Conservation (phyloP, 139 green algal species). For the Tetraselmis striata region DNA sequence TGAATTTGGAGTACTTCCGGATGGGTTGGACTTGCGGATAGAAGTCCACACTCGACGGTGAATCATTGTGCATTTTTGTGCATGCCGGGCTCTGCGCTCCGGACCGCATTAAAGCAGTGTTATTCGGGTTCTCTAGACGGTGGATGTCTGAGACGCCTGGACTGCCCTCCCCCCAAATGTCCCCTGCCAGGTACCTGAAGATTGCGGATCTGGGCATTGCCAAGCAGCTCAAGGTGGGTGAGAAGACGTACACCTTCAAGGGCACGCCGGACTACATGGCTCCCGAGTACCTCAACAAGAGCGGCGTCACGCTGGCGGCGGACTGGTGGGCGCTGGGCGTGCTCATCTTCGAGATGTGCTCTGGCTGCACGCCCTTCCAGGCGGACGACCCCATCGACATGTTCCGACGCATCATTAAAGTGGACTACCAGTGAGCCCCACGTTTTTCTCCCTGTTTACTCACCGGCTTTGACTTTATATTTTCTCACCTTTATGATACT, state of each 20-base stretch:
- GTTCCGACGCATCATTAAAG: not conserved
- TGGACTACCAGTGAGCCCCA: not conserved
- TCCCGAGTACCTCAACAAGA: slow-evolving; percentile 79
- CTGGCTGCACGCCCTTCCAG: slow-evolving; percentile 72
- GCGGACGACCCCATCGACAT: slow-evolving; percentile 51
- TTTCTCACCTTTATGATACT: too few species aligned
- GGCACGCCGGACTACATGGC: slow-evolving; percentile 95
- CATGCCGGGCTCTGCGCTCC: too few species aligned
- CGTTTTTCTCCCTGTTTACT: not conserved
- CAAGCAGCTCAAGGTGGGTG: slow-evolving; percentile 61
- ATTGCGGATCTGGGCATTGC: slow-evolving; percentile 88
- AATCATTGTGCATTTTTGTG: too few species aligned
- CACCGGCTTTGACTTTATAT: too few species aligned
- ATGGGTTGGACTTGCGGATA: too few species aligned
- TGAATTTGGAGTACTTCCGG: too few species aligned
- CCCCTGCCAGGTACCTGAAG: too few species aligned
- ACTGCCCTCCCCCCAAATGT: too few species aligned
- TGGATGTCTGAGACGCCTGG: too few species aligned
- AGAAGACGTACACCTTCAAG: slow-evolving; percentile 87
- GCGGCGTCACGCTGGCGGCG: slow-evolving; percentile 68
- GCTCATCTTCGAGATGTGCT: slow-evolving; percentile 78
- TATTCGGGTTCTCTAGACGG: too few species aligned
- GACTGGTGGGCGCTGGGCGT: slow-evolving; percentile 86
- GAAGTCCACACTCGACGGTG: too few species aligned
- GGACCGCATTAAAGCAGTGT: too few species aligned